These are phyloP conservation scores for Diplogelasinospora grovesii DNA, from an alignment of 495 filamentous ascomycete genomes.

Conservation along the genomic window DNA sequence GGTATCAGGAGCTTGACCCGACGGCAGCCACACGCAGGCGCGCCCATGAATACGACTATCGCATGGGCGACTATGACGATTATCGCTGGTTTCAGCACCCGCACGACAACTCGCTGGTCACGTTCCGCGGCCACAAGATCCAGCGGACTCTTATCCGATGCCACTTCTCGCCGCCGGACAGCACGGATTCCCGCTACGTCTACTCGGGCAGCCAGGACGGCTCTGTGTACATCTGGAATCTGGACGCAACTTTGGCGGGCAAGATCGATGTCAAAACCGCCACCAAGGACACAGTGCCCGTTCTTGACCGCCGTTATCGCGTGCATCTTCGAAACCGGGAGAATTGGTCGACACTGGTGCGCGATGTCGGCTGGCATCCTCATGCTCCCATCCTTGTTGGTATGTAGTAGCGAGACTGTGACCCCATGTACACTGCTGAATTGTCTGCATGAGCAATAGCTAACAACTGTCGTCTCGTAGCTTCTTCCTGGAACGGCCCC, in stretches of 20 bases:
- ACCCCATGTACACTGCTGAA: neutral
- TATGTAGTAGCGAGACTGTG: constrained; percentile 33
- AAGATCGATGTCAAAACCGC: constrained; percentile 69
- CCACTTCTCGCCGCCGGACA: constrained; percentile 86
- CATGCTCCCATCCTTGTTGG: constrained; percentile 81
- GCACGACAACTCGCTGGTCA: constrained; percentile 86
- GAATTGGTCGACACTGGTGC: constrained; percentile 71
- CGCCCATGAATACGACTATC: constrained; percentile 79
- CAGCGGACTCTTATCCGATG: constrained; percentile 87
- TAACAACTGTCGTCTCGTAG: constrained; percentile 36
- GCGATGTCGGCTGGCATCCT: constrained; percentile 95
- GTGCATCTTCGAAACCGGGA: constrained; percentile 26
- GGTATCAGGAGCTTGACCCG: constrained; percentile 46
- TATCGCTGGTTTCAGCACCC: constrained; percentile 67
- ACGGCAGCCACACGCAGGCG: constrained; percentile 35
- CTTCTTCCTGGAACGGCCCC: constrained; percentile 75
- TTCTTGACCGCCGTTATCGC: constrained; percentile 6
- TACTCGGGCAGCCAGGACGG: constrained; percentile 88
- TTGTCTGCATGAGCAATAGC: neutral
- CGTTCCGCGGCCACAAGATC: constrained; percentile 83
- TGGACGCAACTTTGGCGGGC: constrained; percentile 82
- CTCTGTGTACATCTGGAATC: constrained; percentile 82
- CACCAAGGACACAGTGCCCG: constrained; percentile 35
- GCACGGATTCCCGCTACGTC: constrained; percentile 86
- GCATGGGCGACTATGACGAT: constrained; percentile 63